A percentile compares a stretch with the other conserved stretches of the same genome.
Evolutionary conservation across 495 filamentous ascomycete species (phyloP).

Genomic region (Amniculicola lignicola): DNA sequence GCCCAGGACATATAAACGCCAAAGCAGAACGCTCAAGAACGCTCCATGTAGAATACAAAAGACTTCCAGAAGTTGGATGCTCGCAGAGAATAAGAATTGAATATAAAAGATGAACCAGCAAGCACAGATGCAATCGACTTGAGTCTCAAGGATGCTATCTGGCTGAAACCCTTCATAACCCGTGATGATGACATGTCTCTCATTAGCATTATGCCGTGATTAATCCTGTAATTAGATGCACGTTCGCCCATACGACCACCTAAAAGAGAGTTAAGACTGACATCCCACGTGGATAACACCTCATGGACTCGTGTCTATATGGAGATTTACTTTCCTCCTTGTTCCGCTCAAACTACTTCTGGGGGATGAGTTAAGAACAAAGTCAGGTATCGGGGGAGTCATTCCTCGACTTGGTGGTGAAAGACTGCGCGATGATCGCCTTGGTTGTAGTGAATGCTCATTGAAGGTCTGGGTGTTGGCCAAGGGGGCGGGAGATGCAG

Average conservation of each 20-base stretch:
- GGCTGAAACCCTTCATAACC: background rate
- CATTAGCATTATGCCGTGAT: conserved; percentile 11
- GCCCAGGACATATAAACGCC: background rate
- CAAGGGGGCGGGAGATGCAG: conserved; percentile 54
- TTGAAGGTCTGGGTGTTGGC: conserved; percentile 42
- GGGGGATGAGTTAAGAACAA: conserved; percentile 51
- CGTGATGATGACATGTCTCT: background rate
- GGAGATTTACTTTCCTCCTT: background rate
- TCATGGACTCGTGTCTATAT: background rate
- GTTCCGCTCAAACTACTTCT: conserved; percentile 44
- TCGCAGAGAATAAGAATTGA: too few species aligned
- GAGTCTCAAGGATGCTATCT: background rate
- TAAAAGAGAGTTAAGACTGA: too few species aligned
- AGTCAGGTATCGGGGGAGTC: conserved; percentile 59
- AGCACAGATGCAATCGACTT: too few species aligned
- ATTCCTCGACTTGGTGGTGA: conserved; percentile 39
- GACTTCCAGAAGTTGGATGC: too few species aligned
- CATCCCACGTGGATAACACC: too few species aligned
- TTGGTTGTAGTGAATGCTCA: conserved; percentile 48
- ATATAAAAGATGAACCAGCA: conserved; percentile 5
- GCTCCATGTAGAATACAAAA: too few species aligned
- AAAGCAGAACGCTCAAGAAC: conserved; percentile 3
- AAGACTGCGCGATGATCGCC: conserved; percentile 32
- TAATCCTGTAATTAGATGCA: too few species aligned
- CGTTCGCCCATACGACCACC: too few species aligned